Conservation (phyloP, 2,329 filamentous ascomycete species). For the Fusarium graminum region DNA sequence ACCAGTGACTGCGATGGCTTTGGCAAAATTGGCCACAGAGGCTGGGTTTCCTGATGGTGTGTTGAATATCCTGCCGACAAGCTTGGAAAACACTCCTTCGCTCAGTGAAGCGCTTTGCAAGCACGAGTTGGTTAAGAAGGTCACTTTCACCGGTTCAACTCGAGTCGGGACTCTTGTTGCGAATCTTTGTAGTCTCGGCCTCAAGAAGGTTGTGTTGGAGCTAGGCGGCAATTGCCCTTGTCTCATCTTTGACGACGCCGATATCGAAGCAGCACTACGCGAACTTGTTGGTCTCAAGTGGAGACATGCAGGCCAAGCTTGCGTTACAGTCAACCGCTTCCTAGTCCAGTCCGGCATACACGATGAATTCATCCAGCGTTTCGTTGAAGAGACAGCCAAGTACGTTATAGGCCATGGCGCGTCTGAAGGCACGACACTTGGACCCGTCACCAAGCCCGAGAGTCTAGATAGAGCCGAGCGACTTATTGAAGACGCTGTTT, state of each 20-base stretch:
- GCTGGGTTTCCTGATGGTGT: slow-evolving; percentile 83
- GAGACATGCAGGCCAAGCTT: slow-evolving; percentile 77
- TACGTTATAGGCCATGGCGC: slow-evolving; percentile 26
- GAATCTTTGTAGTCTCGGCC: slow-evolving; percentile 67
- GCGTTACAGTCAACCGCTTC: slow-evolving; percentile 72
- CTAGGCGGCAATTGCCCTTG: slow-evolving; percentile 77
- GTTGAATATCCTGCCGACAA: slow-evolving; percentile 65
- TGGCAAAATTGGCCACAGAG: slow-evolving; percentile 75
- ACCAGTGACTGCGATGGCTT: slow-evolving; percentile 76
- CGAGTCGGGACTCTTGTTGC: slow-evolving; percentile 76
- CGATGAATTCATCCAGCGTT: slow-evolving; percentile 52
- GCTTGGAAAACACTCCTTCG: slow-evolving; percentile 57
- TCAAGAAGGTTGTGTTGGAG: slow-evolving; percentile 78
- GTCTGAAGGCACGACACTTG: slow-evolving; percentile 23
- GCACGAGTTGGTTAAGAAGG: slow-evolving; percentile 66
- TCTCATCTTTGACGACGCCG: slow-evolving; percentile 76
- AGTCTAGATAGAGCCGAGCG: slow-evolving; percentile 20
- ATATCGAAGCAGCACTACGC: slow-evolving; percentile 50
- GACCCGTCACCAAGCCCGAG: slow-evolving; percentile 30
- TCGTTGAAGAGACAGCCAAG: slow-evolving; percentile 24
- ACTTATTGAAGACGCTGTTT: slow-evolving; percentile 29
- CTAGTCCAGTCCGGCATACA: slow-evolving; percentile 72
- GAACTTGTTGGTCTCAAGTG: slow-evolving; percentile 63
- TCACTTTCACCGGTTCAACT: slow-evolving; percentile 83
- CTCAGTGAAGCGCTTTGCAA: slow-evolving; percentile 62